phyloP scores from a whole-genome alignment of 1,139 yeast genomes.

The Candida freyschussii region DNA sequence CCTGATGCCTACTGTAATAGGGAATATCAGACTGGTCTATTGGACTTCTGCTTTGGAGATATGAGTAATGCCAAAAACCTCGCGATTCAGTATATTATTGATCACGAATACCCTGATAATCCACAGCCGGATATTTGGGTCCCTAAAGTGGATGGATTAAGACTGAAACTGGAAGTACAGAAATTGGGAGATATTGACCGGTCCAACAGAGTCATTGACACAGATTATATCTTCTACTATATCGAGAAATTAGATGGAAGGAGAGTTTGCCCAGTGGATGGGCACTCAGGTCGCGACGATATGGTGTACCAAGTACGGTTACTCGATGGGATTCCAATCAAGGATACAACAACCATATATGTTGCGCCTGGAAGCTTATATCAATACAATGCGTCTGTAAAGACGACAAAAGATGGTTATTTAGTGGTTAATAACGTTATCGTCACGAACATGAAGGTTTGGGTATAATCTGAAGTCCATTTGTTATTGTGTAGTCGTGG shows the following conservation, averaged over 20 bases:
- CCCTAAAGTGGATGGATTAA: slow-evolving; percentile 33
- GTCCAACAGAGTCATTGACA: slow-evolving; percentile 10
- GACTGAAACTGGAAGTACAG: slow-evolving; percentile 38
- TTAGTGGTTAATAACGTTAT: slow-evolving; percentile 15
- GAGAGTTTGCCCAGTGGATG: slow-evolving; percentile 11
- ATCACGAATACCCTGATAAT: slow-evolving; percentile 22
- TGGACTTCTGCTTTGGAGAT: slow-evolving; percentile 25
- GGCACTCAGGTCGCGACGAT: slow-evolving; percentile 3
- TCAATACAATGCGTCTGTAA: slow-evolving; percentile 1
- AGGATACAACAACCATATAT: slow-evolving; percentile 6
- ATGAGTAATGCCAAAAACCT: slow-evolving; percentile 8
- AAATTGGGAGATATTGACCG: slow-evolving; percentile 32
- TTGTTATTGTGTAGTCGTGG: too few species aligned
- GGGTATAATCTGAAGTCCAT: too few species aligned
- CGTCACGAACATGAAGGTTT: slow-evolving; percentile 15
- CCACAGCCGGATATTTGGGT: slow-evolving; percentile 33
- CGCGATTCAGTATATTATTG: slow-evolving; percentile 23
- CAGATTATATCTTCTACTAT: slow-evolving; percentile 4
- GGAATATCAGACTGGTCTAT: slow-evolving; percentile 14
- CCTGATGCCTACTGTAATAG: slow-evolving; percentile 17
- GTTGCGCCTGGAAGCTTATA: slow-evolving; percentile 4
- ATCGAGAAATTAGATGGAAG: slow-evolving; percentile 4
- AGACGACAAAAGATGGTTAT: slow-evolving; percentile 8
- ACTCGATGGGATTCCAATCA: slow-evolving; percentile 14
- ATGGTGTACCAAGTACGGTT: slow-evolving; percentile 10